Conservation (phyloP, 352 stramenopile genomes). For the Sclerospora graminicola region DNA sequence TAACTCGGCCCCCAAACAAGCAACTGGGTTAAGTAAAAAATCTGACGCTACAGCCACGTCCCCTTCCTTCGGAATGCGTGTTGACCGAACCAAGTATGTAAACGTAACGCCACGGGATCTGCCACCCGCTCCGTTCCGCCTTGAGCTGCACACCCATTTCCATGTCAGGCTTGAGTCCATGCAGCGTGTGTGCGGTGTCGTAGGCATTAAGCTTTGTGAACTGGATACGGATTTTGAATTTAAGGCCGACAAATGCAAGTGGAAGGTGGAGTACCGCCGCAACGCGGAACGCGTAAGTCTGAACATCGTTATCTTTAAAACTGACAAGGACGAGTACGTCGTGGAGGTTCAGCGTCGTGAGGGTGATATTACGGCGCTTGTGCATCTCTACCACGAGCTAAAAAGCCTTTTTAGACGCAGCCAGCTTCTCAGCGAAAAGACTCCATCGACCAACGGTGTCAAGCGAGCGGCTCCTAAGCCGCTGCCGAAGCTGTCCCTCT, state of each 20-base stretch:
- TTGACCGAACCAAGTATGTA: slow-evolving; percentile 76
- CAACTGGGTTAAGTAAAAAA: slow-evolving; percentile 8
- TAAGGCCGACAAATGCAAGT: slow-evolving; percentile 82
- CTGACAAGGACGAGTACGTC: slow-evolving; percentile 53
- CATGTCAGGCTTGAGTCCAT: slow-evolving; percentile 71
- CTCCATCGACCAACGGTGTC: slow-evolving; percentile 24
- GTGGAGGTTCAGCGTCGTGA: slow-evolving; percentile 67
- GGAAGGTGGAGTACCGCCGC: slow-evolving; percentile 74
- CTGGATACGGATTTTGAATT: slow-evolving; percentile 81
- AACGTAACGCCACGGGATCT: slow-evolving; percentile 50
- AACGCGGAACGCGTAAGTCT: slow-evolving; percentile 52
- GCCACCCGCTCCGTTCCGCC: slow-evolving; percentile 64
- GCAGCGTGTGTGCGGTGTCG: slow-evolving; percentile 61
- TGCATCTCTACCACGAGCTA: slow-evolving; percentile 70
- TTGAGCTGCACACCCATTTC: slow-evolving; percentile 84
- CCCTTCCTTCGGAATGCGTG: slow-evolving; percentile 41
- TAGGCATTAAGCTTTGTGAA: slow-evolving; percentile 76
- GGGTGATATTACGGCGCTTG: slow-evolving; percentile 72
- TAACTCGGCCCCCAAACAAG: slow-evolving; percentile 29
- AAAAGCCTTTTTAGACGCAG: slow-evolving; percentile 68
- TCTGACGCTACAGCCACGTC: slow-evolving; percentile 16
- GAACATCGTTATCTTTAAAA: slow-evolving; percentile 76
- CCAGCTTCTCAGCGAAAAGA: slow-evolving; percentile 60
- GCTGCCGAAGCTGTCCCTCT: slow-evolving; percentile 37
- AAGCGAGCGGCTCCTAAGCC: slow-evolving; percentile 66